Evolutionary conservation across 192 early-diverging fungal species (phyloP), one percentile per base, ranked within the genome.

Genomic region (Coemansia interrupta): DNA sequence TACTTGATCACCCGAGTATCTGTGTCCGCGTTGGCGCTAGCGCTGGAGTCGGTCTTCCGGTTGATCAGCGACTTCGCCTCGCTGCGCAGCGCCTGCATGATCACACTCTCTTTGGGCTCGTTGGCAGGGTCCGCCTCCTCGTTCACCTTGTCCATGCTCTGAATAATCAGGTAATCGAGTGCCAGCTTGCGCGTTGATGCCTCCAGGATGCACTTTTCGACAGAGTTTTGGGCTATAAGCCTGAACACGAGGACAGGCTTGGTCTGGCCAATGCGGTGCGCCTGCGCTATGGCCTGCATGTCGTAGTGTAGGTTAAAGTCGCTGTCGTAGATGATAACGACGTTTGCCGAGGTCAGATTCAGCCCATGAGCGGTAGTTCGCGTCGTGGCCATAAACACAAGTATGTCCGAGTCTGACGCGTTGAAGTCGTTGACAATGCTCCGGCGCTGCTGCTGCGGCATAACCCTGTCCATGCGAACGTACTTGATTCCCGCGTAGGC

Each of bases 131-230:
- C 57, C 1, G 52, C 62, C 61, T 58, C 32, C 15, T 9, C 24
- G 18, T 19, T 92, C 10, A 2, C 7, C 8, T 41, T 39, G 39
- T 36, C 53, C 32, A 97, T 93, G 55, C 85, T 86, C 66, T 93
- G 92, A 63, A 99, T 97, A 57, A 99, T 89, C 58, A 87, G 86
- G 70, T 98, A 95, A 74, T 96, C 94, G 5, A 99, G 80, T 2
- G 96, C 89, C 88, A 97, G 95, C 73, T 99, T 99, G 55, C 91
- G 82, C 60, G 95, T 98, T 2, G 94, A 95, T 7, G 91, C 83
- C 60, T 94, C 92, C 42, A 97, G 81, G 46, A 99, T 93, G 24
- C 95, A 89, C 73, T 99, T 95, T 64, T 99, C 97, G 56, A 95
- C 95, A 0, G 94, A 92, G 48, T 90, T 93, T 63, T 95, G 90